These are phyloP conservation scores for Francoa sonchifolia DNA, from an alignment of 441 rosid species.

Conservation along the genomic window DNA sequence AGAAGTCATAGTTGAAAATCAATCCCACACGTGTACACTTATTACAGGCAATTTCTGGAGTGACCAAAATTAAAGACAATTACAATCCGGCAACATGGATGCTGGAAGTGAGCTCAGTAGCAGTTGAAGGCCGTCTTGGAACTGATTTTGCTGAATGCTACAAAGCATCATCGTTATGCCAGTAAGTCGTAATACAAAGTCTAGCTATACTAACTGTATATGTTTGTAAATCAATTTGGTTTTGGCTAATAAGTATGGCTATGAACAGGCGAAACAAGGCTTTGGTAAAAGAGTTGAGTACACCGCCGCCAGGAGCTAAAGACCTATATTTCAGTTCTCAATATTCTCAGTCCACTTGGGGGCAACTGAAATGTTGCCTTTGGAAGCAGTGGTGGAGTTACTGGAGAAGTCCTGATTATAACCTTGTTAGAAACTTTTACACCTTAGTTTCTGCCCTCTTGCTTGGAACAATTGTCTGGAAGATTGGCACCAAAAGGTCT, in stretches of 20 bases:
- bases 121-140: slow-evolving; percentile 48
- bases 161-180: slow-evolving; percentile 36
- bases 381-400: slow-evolving; percentile 95
- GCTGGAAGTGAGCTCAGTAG: slow-evolving; percentile 62
- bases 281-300: slow-evolving; percentile 53
- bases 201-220: background rate
- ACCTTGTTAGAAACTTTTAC: slow-evolving; percentile 61
- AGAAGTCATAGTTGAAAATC: slow-evolving; percentile 2
- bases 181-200: slow-evolving; percentile 28
- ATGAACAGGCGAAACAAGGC: slow-evolving; percentile 56
- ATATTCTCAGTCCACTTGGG: slow-evolving; percentile 50
- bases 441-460: slow-evolving; percentile 50
- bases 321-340: slow-evolving; percentile 52
- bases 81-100: slow-evolving; percentile 81
- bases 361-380: slow-evolving; percentile 78
- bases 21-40: background rate
- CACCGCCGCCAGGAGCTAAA: slow-evolving; percentile 44
- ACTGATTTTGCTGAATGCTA: slow-evolving; percentile 53
- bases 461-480: slow-evolving; percentile 70
- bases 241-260: background rate
- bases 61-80: slow-evolving; percentile 42
- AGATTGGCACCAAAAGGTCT: slow-evolving; percentile 52
- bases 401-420: slow-evolving; percentile 95
- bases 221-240: background rate
- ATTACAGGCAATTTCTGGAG: slow-evolving; percentile 46